Conservation (phyloP, 306 rosid species). For the Arachis stenosperma region DNA sequence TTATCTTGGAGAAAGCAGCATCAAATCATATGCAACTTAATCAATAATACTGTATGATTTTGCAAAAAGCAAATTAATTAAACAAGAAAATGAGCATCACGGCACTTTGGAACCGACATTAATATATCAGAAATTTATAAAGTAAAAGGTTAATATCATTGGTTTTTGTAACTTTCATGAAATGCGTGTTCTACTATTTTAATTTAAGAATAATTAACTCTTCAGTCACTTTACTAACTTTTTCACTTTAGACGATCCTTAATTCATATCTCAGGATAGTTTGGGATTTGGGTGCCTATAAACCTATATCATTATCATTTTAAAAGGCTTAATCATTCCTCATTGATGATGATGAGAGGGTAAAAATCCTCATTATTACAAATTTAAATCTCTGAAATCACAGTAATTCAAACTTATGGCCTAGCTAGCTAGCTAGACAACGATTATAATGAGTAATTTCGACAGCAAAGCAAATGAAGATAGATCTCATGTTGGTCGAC, state of each 20-base stretch:
- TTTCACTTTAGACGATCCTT: too few relatives aligned
- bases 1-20: conserved; percentile 19
- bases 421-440: too few relatives aligned
- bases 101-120: conserved; percentile 17
- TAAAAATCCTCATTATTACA: neutral
- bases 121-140: neutral
- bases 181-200: too few relatives aligned
- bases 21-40: conserved; percentile 30
- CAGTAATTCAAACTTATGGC: neutral
- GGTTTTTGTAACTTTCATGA: too few relatives aligned
- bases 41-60: neutral
- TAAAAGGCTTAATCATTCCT: neutral
- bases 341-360: neutral
- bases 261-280: too few relatives aligned
- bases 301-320: neutral
- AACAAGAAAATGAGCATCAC: conserved; percentile 2
- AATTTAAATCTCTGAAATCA: neutral
- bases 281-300: neutral
- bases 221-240: too few relatives aligned
- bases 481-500: too few relatives aligned
- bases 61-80: neutral
- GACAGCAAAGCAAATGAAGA: too few relatives aligned
- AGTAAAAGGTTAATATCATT: too few relatives aligned
- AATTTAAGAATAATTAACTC: too few relatives aligned
- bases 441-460: too few relatives aligned